Base-by-base conservation (phyloP, 805 yeast genomes). In the Torulaspora indica region DNA sequence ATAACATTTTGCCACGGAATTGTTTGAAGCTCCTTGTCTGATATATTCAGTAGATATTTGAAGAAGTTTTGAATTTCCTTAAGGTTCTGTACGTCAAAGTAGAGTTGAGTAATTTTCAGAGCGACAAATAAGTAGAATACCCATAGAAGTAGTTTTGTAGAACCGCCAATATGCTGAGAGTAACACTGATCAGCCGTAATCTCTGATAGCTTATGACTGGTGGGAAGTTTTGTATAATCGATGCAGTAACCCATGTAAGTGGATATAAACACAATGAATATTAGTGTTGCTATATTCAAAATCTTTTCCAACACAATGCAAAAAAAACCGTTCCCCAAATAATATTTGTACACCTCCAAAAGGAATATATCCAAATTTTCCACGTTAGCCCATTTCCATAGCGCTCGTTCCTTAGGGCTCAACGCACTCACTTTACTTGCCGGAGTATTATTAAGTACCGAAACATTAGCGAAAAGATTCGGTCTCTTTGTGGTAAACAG, bases 311-410 rank as follows among this genome's bases (percentile, higher is more conserved):
- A 61, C 9, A 87, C 62, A n/a, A 91, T 87, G 60, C 95, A 86
- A 38, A 74, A 72, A 46, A 82, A 74, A 0, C 99, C 99, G 60
- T 82, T 86, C 2, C 95, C 95, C 22, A 83, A 69, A 61, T 85
- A 93, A 60, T 89, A 93, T 40, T 75, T 73, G 64, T 93, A 93
- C 8, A 90, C 77, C 54, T 91, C 95, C 42, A 79, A 79, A 14
- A 93, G 70, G 56, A 91, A 93, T 36, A 79, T 76, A 67, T 93
- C 99, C 62, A 93, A 74, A 63, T 93, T 93, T 53, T 85, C 87
- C 18, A 93, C 87, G 57, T 93, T 93, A 1, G 98, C 95, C 98
- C 98, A 93, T 48, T 87, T 75, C 88, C 97, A 93, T 13, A 85
- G 69, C 0, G 98, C 95, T 38, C 88, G 70, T 58, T 90, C 96